Percentiles rank a stretch among this genome's conserved stretches.
Evolutionary conservation across 2,329 filamentous ascomycete species (phyloP).

Genomic region (Claviceps maximensis): DNA sequence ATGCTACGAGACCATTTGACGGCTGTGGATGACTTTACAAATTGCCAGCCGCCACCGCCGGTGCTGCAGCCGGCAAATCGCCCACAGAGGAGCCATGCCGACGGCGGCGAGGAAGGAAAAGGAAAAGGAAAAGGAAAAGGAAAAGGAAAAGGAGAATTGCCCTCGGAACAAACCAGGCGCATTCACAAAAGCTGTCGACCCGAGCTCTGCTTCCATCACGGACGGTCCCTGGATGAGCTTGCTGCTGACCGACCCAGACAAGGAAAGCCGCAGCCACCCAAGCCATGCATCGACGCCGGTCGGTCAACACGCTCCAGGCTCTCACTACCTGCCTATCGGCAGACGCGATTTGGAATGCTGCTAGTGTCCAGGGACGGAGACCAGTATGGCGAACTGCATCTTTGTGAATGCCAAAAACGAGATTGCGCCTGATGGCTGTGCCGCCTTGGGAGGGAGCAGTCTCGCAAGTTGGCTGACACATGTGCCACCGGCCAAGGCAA

Average conservation of each 20-base stretch:
- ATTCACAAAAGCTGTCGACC: not conserved
- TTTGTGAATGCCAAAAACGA: not conserved
- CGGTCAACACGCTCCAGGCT: not conserved
- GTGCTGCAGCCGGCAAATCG: not conserved
- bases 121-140: no score
- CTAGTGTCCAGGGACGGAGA: not conserved
- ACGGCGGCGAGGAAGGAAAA: not conserved
- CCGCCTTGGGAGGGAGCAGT: not conserved
- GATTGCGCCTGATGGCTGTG: not conserved
- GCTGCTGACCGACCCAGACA: not conserved
- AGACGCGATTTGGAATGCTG: not conserved
- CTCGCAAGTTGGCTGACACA: not conserved
- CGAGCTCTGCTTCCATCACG: no score
- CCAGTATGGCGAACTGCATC: not conserved
- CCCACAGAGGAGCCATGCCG: not conserved
- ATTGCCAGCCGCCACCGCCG: not conserved
- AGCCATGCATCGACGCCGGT: not conserved
- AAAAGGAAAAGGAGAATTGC: no score
- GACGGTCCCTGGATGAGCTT: not conserved
- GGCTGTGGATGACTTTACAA: not conserved
- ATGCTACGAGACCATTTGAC: not conserved
- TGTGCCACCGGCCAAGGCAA: not conserved
- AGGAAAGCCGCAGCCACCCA: not conserved
- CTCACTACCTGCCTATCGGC: not conserved
- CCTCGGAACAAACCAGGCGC: no score